Evolutionary conservation across 2,329 filamentous ascomycete species (phyloP).

Genomic region (Cordyceps sp.): DNA sequence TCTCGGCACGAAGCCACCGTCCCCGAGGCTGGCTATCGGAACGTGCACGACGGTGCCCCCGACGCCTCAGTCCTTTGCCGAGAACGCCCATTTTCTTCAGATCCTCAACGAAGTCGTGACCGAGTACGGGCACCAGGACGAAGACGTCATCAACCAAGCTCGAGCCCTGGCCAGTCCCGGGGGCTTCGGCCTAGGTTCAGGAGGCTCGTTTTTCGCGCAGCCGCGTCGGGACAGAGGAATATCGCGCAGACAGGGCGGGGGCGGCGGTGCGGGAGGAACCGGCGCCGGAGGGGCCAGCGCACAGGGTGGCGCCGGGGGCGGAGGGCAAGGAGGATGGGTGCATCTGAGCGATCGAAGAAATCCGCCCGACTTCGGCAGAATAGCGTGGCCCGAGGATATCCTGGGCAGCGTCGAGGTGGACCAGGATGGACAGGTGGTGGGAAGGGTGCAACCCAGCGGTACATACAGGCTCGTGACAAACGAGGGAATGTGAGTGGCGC

Average conservation of each 20-base stretch:
- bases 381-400: conserved; percentile 55
- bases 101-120: conserved; percentile 41
- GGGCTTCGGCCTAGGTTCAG: conserved; percentile 32
- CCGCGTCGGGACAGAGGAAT: conserved; percentile 17
- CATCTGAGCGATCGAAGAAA: conserved; percentile 49
- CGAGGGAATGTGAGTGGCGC: conserved; percentile 44
- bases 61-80: conserved; percentile 39
- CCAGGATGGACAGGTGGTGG: conserved; percentile 36
- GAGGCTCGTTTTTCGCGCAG: conserved; percentile 31
- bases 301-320: conserved; percentile 46
- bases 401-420: conserved; percentile 51
- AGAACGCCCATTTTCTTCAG: conserved; percentile 41
- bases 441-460: conserved; percentile 40
- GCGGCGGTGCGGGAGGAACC: conserved; percentile 21
- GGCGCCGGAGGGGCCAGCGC: conserved; percentile 38
- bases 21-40: conserved; percentile 37
- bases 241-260: conserved; percentile 18
- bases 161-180: conserved; percentile 42
- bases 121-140: conserved; percentile 38
- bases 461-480: conserved; percentile 49
- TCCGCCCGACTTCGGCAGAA: conserved; percentile 49
- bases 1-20: conserved; percentile 40
- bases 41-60: conserved; percentile 41
- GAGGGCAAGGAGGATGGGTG: conserved; percentile 42
- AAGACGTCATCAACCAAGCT: conserved; percentile 37